phyloP scores from a whole-genome alignment of 345 rosid genomes.

The Punica granatum region DNA sequence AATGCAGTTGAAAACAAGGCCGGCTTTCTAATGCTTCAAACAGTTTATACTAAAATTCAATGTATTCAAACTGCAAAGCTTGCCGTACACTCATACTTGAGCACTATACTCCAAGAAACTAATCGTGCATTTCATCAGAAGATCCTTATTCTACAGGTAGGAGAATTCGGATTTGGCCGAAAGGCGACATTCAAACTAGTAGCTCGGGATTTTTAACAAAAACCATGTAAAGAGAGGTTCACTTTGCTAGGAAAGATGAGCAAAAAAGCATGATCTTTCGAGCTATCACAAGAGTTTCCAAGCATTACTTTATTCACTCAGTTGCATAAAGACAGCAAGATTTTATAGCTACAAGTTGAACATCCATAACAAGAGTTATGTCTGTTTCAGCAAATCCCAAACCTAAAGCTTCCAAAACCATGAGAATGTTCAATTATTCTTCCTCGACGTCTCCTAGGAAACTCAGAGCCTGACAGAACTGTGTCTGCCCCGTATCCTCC shows the following conservation, averaged over 20 bases:
- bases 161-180: too few relatives aligned
- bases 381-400: background rate
- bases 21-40: too few relatives aligned
- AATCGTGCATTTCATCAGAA: too few relatives aligned
- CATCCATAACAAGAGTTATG: slow-evolving; percentile 5
- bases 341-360: background rate
- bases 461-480: slow-evolving; percentile 36
- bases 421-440: slow-evolving; percentile 1
- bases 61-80: too few relatives aligned
- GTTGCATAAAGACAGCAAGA: background rate
- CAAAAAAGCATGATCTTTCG: background rate
- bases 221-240: too few relatives aligned
- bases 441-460: slow-evolving; percentile 34
- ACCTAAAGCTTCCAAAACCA: slow-evolving; percentile 9
- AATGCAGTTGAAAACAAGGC: too few relatives aligned
- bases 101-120: too few relatives aligned
- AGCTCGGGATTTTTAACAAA: background rate
- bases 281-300: background rate
- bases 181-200: background rate
- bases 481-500: slow-evolving; percentile 10
- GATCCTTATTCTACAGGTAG: too few relatives aligned
- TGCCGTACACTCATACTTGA: too few relatives aligned
- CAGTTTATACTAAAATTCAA: too few relatives aligned
- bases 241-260: too few relatives aligned
- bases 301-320: background rate